Conservation (phyloP, 306 rosid genomes). For the Senna tora region DNA sequence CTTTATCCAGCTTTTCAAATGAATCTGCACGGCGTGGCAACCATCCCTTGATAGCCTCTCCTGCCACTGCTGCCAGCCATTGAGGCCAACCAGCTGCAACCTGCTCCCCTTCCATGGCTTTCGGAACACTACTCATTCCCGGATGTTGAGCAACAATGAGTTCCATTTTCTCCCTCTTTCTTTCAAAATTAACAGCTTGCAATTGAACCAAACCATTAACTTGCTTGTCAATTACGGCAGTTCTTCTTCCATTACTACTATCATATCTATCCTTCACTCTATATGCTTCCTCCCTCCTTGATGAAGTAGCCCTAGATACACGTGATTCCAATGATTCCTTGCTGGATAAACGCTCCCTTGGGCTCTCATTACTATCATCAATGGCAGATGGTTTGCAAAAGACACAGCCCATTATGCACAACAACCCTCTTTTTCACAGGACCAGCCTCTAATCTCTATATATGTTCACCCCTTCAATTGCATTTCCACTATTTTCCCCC, state of each 20-base stretch:
- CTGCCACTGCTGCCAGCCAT: conserved; percentile 96
- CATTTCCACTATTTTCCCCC: conserved; percentile 42
- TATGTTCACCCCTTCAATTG: conserved; percentile 43
- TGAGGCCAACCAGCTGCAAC: conserved; percentile 97
- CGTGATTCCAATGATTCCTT: conserved; percentile 59
- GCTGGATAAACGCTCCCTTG: conserved; percentile 72
- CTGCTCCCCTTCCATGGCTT: conserved; percentile 92
- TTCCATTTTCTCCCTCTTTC: conserved; percentile 94
- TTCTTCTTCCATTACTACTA: conserved; percentile 63
- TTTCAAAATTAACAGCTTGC: conserved; percentile 64
- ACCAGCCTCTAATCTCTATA: conserved; percentile 51
- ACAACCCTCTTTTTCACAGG: conserved; percentile 50
- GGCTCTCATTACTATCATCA: conserved; percentile 95
- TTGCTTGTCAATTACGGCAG: conserved; percentile 67
- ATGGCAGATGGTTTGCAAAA: conserved; percentile 95
- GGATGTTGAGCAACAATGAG: conserved; percentile 70
- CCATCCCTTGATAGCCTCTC: conserved; percentile 98
- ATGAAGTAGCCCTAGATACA: conserved; percentile 64
- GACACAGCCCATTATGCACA: conserved; percentile 79
- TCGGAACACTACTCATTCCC: conserved; percentile 68
- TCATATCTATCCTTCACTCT: conserved; percentile 67
- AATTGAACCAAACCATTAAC: conserved; percentile 64
- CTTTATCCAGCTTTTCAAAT: conserved; percentile 96
- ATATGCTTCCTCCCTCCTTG: conserved; percentile 79
- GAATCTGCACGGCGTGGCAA: conserved; percentile 96